A percentile compares a stretch with the other conserved stretches of the same genome.
These are phyloP conservation scores for Elsinoe ampelina DNA, from an alignment of 2,329 filamentous ascomycete species.

Conservation along the genomic window DNA sequence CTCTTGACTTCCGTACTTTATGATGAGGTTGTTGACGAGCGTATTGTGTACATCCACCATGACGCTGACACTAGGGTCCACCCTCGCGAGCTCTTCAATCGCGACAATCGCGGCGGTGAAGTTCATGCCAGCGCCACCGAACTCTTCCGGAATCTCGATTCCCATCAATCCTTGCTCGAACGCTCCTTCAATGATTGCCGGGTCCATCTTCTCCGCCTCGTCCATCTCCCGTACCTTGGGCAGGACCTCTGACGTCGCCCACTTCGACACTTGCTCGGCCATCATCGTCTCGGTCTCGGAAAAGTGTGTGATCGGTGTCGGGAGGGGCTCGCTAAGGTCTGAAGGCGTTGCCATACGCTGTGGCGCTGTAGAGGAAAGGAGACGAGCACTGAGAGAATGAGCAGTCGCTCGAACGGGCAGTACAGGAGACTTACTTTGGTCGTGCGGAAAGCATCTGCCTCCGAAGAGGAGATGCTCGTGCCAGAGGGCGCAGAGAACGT, in stretches of 20 bases:
- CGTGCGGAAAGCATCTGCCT: not conserved
- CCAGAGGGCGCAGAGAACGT: slow-evolving; percentile 14
- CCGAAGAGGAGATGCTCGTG: slow-evolving; percentile 13
- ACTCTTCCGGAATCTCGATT: slow-evolving; percentile 95
- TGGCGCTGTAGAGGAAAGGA: slow-evolving; percentile 34
- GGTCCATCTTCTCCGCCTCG: slow-evolving; percentile 90
- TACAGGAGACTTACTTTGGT: not conserved
- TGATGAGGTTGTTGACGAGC: slow-evolving; percentile 82
- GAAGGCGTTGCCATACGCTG: slow-evolving; percentile 29
- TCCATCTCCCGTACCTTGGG: slow-evolving; percentile 96
- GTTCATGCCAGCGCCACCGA: slow-evolving; percentile 95
- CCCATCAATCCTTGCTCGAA: slow-evolving; percentile 98
- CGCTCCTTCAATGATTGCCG: slow-evolving; percentile 74
- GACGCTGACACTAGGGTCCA: slow-evolving; percentile 91
- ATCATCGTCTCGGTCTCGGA: slow-evolving; percentile 85
- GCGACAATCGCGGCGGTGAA: slow-evolving; percentile 93
- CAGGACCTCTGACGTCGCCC: slow-evolving; percentile 77
- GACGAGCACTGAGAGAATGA: slow-evolving; percentile 23
- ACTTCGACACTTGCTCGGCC: slow-evolving; percentile 82
- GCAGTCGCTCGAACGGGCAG: not conserved
- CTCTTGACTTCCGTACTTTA: slow-evolving; percentile 71
- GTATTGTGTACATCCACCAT: slow-evolving; percentile 98
- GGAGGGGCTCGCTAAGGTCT: slow-evolving; percentile 67
- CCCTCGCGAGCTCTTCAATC: slow-evolving; percentile 89
- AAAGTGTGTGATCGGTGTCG: slow-evolving; percentile 86